Conservation (phyloP, 352 stramenopile genomes). For the Phytopythium vexans region DNA sequence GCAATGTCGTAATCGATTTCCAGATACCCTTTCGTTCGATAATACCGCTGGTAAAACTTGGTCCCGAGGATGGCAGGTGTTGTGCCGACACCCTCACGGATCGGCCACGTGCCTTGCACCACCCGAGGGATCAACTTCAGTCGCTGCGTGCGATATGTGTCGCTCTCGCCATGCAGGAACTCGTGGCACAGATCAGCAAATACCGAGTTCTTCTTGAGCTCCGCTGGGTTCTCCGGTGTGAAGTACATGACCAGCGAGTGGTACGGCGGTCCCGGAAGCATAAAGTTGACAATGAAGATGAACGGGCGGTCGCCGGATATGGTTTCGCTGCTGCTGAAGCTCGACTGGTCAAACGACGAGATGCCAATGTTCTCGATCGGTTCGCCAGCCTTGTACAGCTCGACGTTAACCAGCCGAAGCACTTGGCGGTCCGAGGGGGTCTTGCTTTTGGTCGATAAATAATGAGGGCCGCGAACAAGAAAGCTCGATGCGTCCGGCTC, state of each 20-base stretch:
- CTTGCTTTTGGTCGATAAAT: constrained; percentile 61
- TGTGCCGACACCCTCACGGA: constrained; percentile 82
- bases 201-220: constrained; percentile 63
- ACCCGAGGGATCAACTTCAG: constrained; percentile 91
- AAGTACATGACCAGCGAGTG: constrained; percentile 83
- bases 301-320: constrained; percentile 33
- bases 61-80: constrained; percentile 89
- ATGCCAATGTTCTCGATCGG: constrained; percentile 62
- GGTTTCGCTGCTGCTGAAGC: constrained; percentile 13
- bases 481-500: constrained; percentile 66
- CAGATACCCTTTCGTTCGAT: constrained; percentile 59
- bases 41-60: constrained; percentile 85
- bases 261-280: constrained; percentile 62
- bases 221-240: constrained; percentile 51
- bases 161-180: constrained; percentile 46
- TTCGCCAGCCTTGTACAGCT: constrained; percentile 57
- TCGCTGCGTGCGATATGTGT: constrained; percentile 72
- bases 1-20: constrained; percentile 81
- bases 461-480: constrained; percentile 61
- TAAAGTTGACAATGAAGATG: constrained; percentile 82
- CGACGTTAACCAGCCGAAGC: constrained; percentile 62
- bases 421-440: constrained; percentile 53
- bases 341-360: constrained; percentile 55
- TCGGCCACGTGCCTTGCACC: constrained; percentile 87
- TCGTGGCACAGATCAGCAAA: constrained; percentile 72